A percentile compares a stretch with the other conserved stretches of the same genome.
These are phyloP conservation scores for Leccinum pachyderme DNA, from an alignment of 1,284 basidiomycete species.

Conservation along the genomic window DNA sequence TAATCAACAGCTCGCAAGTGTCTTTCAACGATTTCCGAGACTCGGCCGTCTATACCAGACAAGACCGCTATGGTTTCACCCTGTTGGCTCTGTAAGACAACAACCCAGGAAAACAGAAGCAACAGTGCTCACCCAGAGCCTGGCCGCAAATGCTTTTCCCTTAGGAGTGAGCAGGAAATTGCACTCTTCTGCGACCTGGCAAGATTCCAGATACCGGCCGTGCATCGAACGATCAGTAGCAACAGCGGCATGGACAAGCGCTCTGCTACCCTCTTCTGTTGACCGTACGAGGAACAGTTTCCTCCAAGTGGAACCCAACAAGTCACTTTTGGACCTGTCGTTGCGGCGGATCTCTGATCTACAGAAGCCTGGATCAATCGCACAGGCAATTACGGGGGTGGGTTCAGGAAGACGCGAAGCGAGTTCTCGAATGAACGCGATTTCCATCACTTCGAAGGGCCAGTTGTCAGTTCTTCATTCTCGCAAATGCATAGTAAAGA, in stretches of 20 bases:
- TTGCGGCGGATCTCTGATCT: constrained; percentile 20
- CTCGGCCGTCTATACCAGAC: constrained; percentile 21
- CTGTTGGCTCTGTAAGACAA: constrained; percentile 17
- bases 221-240: constrained; percentile 22
- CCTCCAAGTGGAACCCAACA: background rate
- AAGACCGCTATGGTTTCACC: constrained; percentile 34
- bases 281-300: constrained; percentile 13
- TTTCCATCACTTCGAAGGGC: constrained; percentile 21
- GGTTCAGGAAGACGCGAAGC: constrained; percentile 23
- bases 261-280: constrained; percentile 24
- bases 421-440: constrained; percentile 33
- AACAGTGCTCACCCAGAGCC: constrained; percentile 22
- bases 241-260: constrained; percentile 24
- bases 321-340: constrained; percentile 1
- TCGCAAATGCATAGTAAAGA: background rate
- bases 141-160: constrained; percentile 19
- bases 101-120: background rate
- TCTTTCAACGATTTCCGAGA: constrained; percentile 18
- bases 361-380: constrained; percentile 34
- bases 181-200: constrained; percentile 18
- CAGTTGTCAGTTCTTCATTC: background rate
- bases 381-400: constrained; percentile 26
- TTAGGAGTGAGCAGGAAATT: constrained; percentile 21
- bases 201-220: constrained; percentile 23
- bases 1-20: constrained; percentile 4